Conservation (phyloP, 371 early-diverging fungal genomes). For the Basidiobolus meristosporus region DNA sequence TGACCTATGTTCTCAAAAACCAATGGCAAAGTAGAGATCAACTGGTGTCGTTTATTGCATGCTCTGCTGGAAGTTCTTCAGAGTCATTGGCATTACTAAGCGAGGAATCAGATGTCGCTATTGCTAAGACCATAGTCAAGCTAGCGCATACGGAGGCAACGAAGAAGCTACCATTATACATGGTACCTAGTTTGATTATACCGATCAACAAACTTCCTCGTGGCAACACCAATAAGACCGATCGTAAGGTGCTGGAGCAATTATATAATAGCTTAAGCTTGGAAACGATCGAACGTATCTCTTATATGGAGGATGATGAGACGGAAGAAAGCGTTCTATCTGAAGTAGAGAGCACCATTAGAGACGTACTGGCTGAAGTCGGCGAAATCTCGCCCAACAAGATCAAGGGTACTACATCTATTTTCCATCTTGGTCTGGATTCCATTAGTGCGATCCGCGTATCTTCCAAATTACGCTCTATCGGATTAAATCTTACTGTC, state of each 20-base stretch:
- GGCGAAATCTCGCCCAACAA: not conserved
- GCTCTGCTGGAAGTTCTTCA: not conserved
- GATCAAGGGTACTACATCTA: not conserved
- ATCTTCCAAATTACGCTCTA: no score
- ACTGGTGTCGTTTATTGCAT: not conserved
- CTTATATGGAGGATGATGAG: not conserved
- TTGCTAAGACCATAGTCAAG: not conserved
- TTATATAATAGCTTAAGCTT: not conserved
- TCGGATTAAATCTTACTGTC: no score
- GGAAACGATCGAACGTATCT: not conserved
- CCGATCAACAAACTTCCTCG: not conserved
- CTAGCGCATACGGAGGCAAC: not conserved
- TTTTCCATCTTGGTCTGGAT: not conserved
- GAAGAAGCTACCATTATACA: not conserved
- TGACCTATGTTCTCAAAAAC: no score
- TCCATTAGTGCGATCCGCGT: not conserved
- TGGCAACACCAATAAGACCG: not conserved
- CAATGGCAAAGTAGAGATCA: no score
- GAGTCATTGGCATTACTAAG: not conserved
- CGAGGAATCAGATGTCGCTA: not conserved
- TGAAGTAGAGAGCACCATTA: not conserved
- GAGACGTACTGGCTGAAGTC: not conserved
- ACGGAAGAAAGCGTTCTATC: not conserved
- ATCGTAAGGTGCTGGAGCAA: not conserved
- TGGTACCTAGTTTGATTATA: not conserved